Base-by-base conservation (phyloP, 2,329 filamentous ascomycete genomes). In the Oidium heveae region DNA sequence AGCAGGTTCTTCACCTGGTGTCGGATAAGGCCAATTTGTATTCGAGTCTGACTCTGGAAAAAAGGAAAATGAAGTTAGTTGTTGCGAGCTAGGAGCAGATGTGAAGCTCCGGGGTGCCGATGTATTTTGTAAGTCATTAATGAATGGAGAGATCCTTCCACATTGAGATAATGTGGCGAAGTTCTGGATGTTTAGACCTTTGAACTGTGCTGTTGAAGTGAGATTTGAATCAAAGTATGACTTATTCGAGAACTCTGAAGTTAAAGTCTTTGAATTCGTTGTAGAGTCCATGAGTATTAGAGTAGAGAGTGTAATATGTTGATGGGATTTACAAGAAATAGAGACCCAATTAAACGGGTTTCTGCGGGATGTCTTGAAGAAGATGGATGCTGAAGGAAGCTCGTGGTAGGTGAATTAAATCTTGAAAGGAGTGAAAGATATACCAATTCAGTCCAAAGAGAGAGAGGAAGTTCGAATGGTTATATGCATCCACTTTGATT, bases 241-340 rank as follows among this genome's bases (percentile, higher is more conserved):
- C 61, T 63, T 65, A 58, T 57, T 63, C 61, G 57, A 59, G 62
- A 63, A 65, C 62, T 62, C 61, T 62, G 59, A 56, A 58, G 57
- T 54, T 56, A 58, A 59, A 58, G 59, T 58, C 56, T 62, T 60
- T 61, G 64, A 62, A 64, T 63, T 64, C 57, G 58, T 32, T 24
- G 20, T 32, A 8, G 49, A 51, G 28, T 51, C 49, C 49, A 51
- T 51, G 28, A 51, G 49, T 10, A n/a, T 24, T 51, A 32, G 20
- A 34, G 28, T 34, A 32, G 49, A 34, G 49, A 20, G 24, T 18
- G 34, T 15, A 18, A 16, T 51, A 9, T 43, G 18, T 9, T n/a
- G 39, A 16, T 20, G 39, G 16, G 39, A 18, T 51, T 51, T 20
- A 34, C n/a, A 51, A 51, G 49, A 51, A 12, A 32, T 7, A 15